These are phyloP conservation scores for Amanita pallidorosea DNA, from an alignment of 768 basidiomycete genomes.

Conservation along the genomic window DNA sequence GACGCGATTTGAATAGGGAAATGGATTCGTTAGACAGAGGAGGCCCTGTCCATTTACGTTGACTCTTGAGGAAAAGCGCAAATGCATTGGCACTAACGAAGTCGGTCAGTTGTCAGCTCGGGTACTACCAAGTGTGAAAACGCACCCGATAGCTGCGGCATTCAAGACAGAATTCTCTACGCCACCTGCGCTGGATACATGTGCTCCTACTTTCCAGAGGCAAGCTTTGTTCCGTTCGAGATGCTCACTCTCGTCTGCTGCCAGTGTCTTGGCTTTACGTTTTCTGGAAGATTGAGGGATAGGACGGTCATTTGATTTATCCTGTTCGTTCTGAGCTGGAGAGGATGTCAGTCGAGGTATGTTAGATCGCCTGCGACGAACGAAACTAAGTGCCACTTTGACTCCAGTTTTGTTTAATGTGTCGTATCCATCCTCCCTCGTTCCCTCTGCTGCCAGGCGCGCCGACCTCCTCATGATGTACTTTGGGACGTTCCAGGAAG, in stretches of 20 bases:
- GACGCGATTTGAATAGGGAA: slow-evolving; percentile 44
- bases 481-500: neutral
- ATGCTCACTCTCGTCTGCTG: slow-evolving; percentile 12
- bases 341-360: neutral
- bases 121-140: neutral
- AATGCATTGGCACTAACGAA: slow-evolving; percentile 66
- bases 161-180: slow-evolving; percentile 65
- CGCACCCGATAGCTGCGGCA: slow-evolving; percentile 60
- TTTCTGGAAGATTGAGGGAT: slow-evolving; percentile 3
- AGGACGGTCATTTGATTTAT: neutral
- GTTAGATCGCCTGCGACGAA: neutral
- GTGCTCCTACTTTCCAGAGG: slow-evolving; percentile 70
- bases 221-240: slow-evolving; percentile 21
- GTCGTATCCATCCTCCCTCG: neutral
- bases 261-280: slow-evolving; percentile 7
- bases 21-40: slow-evolving; percentile 44
- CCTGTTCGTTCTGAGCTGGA: neutral
- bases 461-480: neutral
- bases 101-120: neutral
- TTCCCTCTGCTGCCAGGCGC: neutral
- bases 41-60: slow-evolving; percentile 69
- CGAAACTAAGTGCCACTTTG: neutral
- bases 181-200: slow-evolving; percentile 75
- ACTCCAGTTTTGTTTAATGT: neutral
- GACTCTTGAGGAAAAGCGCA: slow-evolving; percentile 77